Evolutionary conservation across 2,329 filamentous ascomycete genomes (phyloP).

Genomic region (Cadophora sp.): DNA sequence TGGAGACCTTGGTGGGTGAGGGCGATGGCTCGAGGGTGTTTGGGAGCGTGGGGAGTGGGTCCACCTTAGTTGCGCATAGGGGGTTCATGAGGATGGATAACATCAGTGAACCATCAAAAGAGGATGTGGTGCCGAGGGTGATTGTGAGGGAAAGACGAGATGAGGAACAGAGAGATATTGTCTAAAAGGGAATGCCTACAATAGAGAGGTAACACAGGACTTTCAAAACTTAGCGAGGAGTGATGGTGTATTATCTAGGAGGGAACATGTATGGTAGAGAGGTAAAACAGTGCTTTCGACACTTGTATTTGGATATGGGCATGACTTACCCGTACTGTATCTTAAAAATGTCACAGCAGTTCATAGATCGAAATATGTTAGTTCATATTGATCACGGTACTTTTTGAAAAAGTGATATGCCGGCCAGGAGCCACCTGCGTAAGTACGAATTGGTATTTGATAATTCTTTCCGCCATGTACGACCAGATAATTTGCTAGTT

Average conservation of each 20-base stretch:
- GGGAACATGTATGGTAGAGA: not conserved
- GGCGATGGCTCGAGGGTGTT: not conserved
- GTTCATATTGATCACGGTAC: no score
- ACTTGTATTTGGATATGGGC: not conserved
- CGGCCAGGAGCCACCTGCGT: no score
- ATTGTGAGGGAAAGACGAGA: not conserved
- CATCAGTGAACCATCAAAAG: not conserved
- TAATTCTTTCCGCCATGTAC: no score
- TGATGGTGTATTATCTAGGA: not conserved
- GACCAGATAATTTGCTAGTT: no score
- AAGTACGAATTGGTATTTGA: no score
- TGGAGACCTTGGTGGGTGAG: not conserved
- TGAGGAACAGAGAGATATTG: not conserved
- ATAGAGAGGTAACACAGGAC: not conserved
- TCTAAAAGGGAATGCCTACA: not conserved
- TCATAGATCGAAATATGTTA: no score
- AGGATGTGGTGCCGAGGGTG: not conserved
- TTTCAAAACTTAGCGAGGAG: not conserved
- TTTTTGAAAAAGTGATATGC: no score
- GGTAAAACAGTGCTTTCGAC: not conserved
- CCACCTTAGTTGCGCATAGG: not conserved
- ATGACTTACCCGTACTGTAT: no score
- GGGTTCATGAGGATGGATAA: not conserved
- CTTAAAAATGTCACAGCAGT: no score
- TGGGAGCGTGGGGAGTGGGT: not conserved